A percentile compares a stretch with the other conserved stretches of the same genome.
These are phyloP conservation scores for Ballota nigra DNA, from an alignment of 257 asterid genomes.

Conservation along the genomic window DNA sequence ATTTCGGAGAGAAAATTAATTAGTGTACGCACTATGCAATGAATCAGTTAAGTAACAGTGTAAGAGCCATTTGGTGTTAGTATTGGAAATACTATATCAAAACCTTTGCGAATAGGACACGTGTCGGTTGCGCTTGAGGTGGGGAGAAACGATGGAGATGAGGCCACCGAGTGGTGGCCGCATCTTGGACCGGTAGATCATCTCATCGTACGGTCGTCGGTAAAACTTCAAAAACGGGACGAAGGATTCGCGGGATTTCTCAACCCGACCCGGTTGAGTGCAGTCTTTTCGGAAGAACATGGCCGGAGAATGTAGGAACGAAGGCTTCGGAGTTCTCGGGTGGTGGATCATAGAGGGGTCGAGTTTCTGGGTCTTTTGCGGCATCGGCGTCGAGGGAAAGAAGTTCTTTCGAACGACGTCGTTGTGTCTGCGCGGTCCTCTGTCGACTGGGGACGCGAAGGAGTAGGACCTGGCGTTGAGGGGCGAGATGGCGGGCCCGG, in stretches of 20 bases:
- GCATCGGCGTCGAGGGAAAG: slow-evolving; percentile 95
- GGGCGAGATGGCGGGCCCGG: slow-evolving; percentile 78
- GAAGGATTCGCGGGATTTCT: slow-evolving; percentile 56
- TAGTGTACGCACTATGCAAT: slow-evolving; percentile 27
- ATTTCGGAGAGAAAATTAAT: slow-evolving; percentile 27
- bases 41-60: slow-evolving; percentile 36
- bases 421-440: slow-evolving; percentile 46
- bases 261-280: slow-evolving; percentile 35
- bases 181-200: slow-evolving; percentile 88
- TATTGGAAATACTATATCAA: slow-evolving; percentile 41
- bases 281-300: slow-evolving; percentile 61
- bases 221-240: slow-evolving; percentile 64
- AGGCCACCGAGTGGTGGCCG: slow-evolving; percentile 88
- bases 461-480: slow-evolving; percentile 77
- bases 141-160: slow-evolving; percentile 82
- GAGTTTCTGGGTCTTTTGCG: slow-evolving; percentile 60
- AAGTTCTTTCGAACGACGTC: slow-evolving; percentile 43
- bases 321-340: slow-evolving; percentile 74
- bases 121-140: slow-evolving; percentile 51
- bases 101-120: slow-evolving; percentile 83
- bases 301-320: slow-evolving; percentile 84
- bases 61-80: slow-evolving; percentile 26
- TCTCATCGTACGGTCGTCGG: slow-evolving; percentile 83
- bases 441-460: slow-evolving; percentile 77
- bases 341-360: slow-evolving; percentile 51